Conservation (phyloP, 495 filamentous ascomycete genomes). For the Lasiosphaeris hirsuta region DNA sequence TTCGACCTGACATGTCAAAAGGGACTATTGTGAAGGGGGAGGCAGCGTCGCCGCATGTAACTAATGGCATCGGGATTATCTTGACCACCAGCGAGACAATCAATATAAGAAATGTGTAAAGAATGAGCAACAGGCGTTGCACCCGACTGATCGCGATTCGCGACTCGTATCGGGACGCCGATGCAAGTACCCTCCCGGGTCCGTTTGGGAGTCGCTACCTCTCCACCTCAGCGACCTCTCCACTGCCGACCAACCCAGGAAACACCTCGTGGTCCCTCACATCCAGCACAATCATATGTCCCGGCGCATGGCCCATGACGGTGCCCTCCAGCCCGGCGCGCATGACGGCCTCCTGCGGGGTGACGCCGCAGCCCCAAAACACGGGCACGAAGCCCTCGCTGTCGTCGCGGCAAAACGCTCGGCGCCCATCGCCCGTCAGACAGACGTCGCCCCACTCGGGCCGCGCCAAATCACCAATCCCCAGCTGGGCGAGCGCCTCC, state of each 20-base stretch:
- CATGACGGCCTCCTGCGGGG: conserved; percentile 56
- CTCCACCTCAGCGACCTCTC: neutral
- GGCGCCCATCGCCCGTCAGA: conserved; percentile 26
- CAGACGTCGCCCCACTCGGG: conserved; percentile 48
- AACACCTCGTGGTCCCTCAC: conserved; percentile 32
- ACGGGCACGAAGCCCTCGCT: conserved; percentile 48
- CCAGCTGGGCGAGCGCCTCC: conserved; percentile 45
- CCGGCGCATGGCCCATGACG: conserved; percentile 53
- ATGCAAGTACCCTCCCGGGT: no score
- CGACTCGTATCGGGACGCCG: no score
- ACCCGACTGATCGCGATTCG: no score
- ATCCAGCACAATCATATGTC: conserved; percentile 55
- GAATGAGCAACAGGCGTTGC: no score
- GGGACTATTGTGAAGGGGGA: no score
- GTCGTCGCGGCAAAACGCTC: conserved; percentile 17
- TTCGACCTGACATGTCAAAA: no score
- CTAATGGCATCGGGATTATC: no score
- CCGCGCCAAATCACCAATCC: conserved; percentile 42
- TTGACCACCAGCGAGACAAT: no score
- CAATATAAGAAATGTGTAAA: no score
- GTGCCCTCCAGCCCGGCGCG: conserved; percentile 44
- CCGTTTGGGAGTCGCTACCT: no score
- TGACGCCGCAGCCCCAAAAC: conserved; percentile 60
- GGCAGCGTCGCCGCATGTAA: no score
- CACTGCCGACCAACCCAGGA: neutral